phyloP scores from a whole-genome alignment of 805 yeast species.

The Yarrowia sp. region DNA sequence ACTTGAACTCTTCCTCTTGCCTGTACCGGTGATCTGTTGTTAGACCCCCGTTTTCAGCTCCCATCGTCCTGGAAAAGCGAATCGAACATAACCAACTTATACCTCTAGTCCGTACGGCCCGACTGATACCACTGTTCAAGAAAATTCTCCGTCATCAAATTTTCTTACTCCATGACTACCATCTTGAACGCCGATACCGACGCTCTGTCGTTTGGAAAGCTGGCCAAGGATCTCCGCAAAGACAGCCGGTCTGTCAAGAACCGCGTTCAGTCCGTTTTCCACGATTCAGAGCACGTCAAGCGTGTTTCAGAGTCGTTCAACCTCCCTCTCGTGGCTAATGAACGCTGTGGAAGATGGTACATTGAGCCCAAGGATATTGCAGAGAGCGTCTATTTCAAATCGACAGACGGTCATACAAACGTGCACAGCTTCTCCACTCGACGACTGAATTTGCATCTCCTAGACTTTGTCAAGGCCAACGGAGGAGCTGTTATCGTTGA shows the following conservation, averaged over 20 bases:
- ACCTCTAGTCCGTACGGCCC: not conserved
- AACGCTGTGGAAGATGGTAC: conserved; percentile 88
- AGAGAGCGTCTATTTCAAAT: conserved; percentile 71
- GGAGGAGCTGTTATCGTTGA: conserved; percentile 67
- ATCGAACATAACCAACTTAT: too few species aligned
- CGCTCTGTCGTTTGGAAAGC: not conserved
- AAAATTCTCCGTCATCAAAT: not conserved
- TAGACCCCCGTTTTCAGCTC: too few species aligned
- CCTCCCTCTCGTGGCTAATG: conserved; percentile 56
- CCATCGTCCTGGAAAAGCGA: too few species aligned
- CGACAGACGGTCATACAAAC: conserved; percentile 85
- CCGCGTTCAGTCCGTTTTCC: conserved; percentile 67
- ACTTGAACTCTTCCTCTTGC: not conserved
- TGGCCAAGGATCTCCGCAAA: conserved; percentile 46
- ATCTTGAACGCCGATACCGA: conserved; percentile 6
- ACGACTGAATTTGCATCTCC: conserved; percentile 69
- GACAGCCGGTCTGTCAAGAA: conserved; percentile 54
- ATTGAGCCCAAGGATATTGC: conserved; percentile 46
- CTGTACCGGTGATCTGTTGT: too few species aligned
- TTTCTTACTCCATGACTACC: not conserved
- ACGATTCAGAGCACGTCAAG: conserved; percentile 56
- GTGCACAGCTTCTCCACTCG: conserved; percentile 78
- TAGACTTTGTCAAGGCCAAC: conserved; percentile 46
- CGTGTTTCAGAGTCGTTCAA: conserved; percentile 42
- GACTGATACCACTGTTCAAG: not conserved